Evolutionary conservation across 2,329 filamentous ascomycete species (phyloP).

Genomic region (Botrytis porri): DNA sequence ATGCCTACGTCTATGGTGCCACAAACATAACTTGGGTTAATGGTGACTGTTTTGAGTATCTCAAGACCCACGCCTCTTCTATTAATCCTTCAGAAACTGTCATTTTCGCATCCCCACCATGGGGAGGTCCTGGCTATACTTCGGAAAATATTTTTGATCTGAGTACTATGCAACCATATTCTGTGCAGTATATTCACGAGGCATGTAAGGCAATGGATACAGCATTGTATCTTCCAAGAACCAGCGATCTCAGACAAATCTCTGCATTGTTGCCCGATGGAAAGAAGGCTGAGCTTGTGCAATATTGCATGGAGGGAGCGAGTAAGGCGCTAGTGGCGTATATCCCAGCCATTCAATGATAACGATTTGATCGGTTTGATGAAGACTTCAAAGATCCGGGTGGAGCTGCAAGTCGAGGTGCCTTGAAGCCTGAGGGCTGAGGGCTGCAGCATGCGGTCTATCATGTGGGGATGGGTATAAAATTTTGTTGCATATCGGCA

Average conservation of each 20-base stretch:
- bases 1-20: slow-evolving; percentile 82
- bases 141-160: slow-evolving; percentile 75
- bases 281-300: slow-evolving; percentile 68
- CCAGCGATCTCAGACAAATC: slow-evolving; percentile 77
- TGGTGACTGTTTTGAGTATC: slow-evolving; percentile 71
- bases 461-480: slow-evolving; percentile 9
- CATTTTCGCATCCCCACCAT: slow-evolving; percentile 70
- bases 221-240: slow-evolving; percentile 81
- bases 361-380: not conserved
- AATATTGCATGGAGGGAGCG: slow-evolving; percentile 88
- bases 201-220: slow-evolving; percentile 59
- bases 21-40: slow-evolving; percentile 78
- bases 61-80: slow-evolving; percentile 24
- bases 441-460: not conserved
- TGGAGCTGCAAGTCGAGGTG: not conserved
- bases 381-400: not conserved
- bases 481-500: slow-evolving; percentile 18
- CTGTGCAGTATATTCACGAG: slow-evolving; percentile 57
- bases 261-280: slow-evolving; percentile 52
- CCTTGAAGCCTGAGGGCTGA: not conserved
- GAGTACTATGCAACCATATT: slow-evolving; percentile 84
- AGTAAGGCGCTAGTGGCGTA: slow-evolving; percentile 78
- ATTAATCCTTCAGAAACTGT: slow-evolving; percentile 41
- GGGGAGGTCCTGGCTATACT: slow-evolving; percentile 67
- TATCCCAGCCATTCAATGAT: slow-evolving; percentile 42